Conservation (phyloP, 2,329 filamentous ascomycete species). For the Aspergillus sp. region DNA sequence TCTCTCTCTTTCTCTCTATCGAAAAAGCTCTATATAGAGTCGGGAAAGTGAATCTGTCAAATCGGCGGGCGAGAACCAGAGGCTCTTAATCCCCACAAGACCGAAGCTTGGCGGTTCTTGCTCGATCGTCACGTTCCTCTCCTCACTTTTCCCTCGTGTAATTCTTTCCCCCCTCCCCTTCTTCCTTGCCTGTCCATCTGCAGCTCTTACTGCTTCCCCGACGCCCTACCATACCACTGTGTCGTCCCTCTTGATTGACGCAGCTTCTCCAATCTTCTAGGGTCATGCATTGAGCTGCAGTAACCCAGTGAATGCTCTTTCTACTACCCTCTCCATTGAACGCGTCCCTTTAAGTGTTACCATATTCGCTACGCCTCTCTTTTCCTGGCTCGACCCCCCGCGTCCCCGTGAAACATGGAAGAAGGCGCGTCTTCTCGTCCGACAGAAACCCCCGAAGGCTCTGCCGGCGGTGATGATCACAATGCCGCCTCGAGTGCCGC, state of each 20-base stretch:
- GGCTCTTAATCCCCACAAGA: conserved; percentile 5
- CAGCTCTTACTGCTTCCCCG: not conserved
- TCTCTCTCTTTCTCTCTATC: no score
- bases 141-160: conserved; percentile 7
- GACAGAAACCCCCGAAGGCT: conserved; percentile 42
- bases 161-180: not conserved
- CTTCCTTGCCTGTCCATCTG: not conserved
- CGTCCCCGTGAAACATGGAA: conserved; percentile 27
- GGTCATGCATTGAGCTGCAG: conserved; percentile 27
- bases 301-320: conserved; percentile 9
- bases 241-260: not conserved
- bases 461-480: conserved; percentile 40
- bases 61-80: not conserved
- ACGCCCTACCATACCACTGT: not conserved
- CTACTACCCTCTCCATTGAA: conserved; percentile 14
- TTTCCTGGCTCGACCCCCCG: conserved; percentile 4
- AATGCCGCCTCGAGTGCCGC: conserved; percentile 30
- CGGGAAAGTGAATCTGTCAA: not conserved
- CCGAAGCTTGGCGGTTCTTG: conserved; percentile 18
- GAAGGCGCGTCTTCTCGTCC: conserved; percentile 28
- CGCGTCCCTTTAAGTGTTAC: conserved; percentile 19
- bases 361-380: not conserved
- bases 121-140: conserved; percentile 16
- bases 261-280: conserved; percentile 5
- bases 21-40: no score